Conservation (phyloP, 2,329 filamentous ascomycete species). For the Hypoxylon sp. region DNA sequence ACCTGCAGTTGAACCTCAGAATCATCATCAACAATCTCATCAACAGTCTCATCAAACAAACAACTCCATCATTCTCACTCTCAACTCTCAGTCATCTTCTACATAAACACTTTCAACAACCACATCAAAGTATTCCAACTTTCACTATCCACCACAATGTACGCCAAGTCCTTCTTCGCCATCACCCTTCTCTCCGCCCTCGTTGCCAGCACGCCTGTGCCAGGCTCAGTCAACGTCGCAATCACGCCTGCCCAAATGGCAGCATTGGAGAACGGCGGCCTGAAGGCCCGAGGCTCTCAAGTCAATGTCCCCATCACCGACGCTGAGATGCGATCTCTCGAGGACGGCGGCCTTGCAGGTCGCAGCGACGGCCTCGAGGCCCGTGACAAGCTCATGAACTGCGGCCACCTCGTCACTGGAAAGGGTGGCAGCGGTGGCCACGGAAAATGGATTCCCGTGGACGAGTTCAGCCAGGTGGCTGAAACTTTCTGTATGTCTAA, state of each 20-base stretch:
- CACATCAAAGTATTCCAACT: not conserved
- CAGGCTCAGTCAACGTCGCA: not conserved
- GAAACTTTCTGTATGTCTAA: not conserved
- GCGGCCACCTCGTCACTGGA: conserved; percentile 10
- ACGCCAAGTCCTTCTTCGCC: not conserved
- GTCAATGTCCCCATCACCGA: not conserved
- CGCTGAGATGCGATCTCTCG: not conserved
- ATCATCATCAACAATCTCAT: not conserved
- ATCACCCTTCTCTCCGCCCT: not conserved
- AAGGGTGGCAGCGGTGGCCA: not conserved
- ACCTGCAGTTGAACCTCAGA: not conserved
- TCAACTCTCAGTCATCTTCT: not conserved
- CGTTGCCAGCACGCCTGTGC: not conserved
- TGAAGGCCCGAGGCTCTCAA: not conserved
- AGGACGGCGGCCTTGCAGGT: not conserved
- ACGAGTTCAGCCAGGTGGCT: not conserved
- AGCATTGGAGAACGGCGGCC: not conserved
- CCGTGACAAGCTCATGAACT: conserved; percentile 6
- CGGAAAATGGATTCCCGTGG: not conserved
- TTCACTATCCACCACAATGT: not conserved
- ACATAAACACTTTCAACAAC: not conserved
- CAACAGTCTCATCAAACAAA: not conserved
- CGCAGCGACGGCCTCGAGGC: not conserved
- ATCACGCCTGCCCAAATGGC: not conserved
- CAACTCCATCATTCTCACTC: not conserved